These are phyloP conservation scores for Pseudogymnoascus pannorum DNA, from an alignment of 2,329 filamentous ascomycete genomes.

Conservation along the genomic window DNA sequence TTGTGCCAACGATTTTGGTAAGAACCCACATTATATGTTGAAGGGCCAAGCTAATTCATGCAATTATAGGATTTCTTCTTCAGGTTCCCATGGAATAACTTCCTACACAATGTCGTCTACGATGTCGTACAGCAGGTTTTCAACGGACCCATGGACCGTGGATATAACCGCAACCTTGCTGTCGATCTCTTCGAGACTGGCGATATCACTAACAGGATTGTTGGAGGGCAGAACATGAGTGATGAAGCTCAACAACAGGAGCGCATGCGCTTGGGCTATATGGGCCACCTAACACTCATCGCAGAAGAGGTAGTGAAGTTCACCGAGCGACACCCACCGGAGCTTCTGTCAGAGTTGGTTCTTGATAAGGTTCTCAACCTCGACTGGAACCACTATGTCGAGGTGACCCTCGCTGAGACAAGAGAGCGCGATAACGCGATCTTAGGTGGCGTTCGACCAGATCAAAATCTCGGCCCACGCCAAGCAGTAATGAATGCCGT, in stretches of 20 bases:
- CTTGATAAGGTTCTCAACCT: constrained; percentile 82
- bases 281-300: constrained; percentile 95
- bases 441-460: constrained; percentile 85
- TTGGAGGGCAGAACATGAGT: constrained; percentile 79
- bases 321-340: constrained; percentile 84
- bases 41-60: constrained; percentile 16
- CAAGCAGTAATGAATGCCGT: constrained; percentile 53
- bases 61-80: constrained; percentile 82
- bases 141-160: constrained; percentile 94
- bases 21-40: constrained; percentile 30
- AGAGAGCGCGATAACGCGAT: constrained; percentile 97
- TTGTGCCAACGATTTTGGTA: constrained; percentile 93
- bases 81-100: constrained; percentile 98
- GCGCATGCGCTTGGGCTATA: constrained; percentile 92
- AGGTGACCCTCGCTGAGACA: constrained; percentile 86
- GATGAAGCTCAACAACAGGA: constrained; percentile 77
- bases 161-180: constrained; percentile 82
- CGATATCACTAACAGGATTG: constrained; percentile 82
- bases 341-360: constrained; percentile 75
- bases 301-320: constrained; percentile 99
- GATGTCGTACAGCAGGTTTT: constrained; percentile 99
- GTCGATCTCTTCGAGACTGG: constrained; percentile 90
- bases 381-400: constrained; percentile 91
- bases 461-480: constrained; percentile 76
- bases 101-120: constrained; percentile 97